Evolutionary conservation across 2,329 filamentous ascomycete genomes (phyloP), one percentile per base, ranked within the genome.

Genomic region (Cryphonectria naterciae): DNA sequence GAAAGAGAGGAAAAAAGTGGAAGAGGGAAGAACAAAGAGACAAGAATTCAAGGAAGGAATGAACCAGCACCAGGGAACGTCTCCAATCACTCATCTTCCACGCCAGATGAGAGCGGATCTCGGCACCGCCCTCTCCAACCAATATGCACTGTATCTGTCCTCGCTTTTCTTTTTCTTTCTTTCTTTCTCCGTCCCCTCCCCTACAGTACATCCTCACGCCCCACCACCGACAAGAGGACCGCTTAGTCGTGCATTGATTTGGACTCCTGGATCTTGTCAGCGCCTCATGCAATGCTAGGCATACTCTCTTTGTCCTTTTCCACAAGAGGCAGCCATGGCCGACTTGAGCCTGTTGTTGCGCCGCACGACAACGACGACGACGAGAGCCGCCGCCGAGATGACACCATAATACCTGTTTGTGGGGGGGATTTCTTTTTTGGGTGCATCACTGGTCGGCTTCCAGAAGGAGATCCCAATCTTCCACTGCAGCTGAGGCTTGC

Each of bases 381-480:
- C 25, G 15, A 32, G 15, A 58, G 54, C 15, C 54, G 28, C 52
- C 28, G 54, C 52, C 28, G 28, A 58, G 28, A 32, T 32, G 54
- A 28, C 52, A 32, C 54, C 54, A 32, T 58, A 8, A 4, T 11
- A n/a, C 46, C 46, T 49, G 60, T 19, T 5, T 62, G 32, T 32
- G 32, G 1, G 32, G 32, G 32, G 32, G 32, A 4, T 19, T 22
- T 25, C 11, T 19, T 60, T 22, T 10, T 41, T 41, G 32, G 28
- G 39, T 5, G 22, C 62, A 67, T 67, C 63, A 56, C 68, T 22
- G 39, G 46, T 46, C 52, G 41, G 60, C 62, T 72, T 72, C 70
- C 70, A 72, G 70, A 72, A 72, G 63, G 63, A 69, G 46, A 64
- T 60, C 46, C 35, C 19, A 60, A 64, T 67, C 69, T 71, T 71